Conservation (phyloP, 495 filamentous ascomycete genomes). For the Zalerion maritima region DNA sequence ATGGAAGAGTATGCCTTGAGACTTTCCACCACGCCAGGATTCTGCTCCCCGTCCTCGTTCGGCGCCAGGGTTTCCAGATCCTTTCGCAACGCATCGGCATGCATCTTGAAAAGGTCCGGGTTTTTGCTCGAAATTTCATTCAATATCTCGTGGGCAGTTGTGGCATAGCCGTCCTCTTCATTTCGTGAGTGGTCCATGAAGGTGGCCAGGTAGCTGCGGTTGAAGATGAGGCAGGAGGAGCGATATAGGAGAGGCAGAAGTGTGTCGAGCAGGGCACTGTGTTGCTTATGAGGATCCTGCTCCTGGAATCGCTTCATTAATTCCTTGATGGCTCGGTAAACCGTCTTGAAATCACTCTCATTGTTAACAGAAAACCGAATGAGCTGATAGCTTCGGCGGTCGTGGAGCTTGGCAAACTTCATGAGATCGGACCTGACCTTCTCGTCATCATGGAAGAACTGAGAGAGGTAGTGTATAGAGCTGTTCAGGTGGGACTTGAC, state of each 20-base stretch:
- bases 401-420: conserved; percentile 84
- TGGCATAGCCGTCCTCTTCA: conserved; percentile 61
- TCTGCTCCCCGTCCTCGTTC: conserved; percentile 44
- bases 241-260: conserved; percentile 74
- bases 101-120: conserved; percentile 78
- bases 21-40: conserved; percentile 61
- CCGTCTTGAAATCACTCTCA: conserved; percentile 84
- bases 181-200: conserved; percentile 77
- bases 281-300: conserved; percentile 25
- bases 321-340: conserved; percentile 80
- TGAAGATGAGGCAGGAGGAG: conserved; percentile 71
- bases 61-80: conserved; percentile 70
- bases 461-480: conserved; percentile 52
- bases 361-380: conserved; percentile 70
- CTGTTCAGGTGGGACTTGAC: conserved; percentile 52
- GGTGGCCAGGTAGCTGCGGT: conserved; percentile 79
- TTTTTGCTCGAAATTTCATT: conserved; percentile 84
- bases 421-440: conserved; percentile 57
- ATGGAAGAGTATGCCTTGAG: conserved; percentile 87
- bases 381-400: conserved; percentile 80
- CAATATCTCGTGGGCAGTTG: conserved; percentile 74
- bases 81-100: conserved; percentile 84
- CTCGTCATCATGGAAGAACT: conserved; percentile 57
- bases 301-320: conserved; percentile 63
- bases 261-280: conserved; percentile 62